phyloP scores from a whole-genome alignment of 441 rosid species.

The Rhodomyrtus psidioides region DNA sequence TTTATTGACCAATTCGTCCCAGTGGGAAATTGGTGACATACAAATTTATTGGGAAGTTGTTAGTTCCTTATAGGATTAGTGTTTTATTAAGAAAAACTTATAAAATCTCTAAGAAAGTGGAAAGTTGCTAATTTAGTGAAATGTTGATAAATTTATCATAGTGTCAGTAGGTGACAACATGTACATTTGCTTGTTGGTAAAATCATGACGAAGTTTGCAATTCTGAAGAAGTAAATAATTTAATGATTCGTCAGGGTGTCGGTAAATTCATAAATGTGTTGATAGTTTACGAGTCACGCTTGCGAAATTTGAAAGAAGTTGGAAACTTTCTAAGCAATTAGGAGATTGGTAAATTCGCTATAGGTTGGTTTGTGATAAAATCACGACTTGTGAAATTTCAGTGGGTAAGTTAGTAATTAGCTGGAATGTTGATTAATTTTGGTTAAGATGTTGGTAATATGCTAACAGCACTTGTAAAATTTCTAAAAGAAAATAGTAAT shows the following conservation, averaged over 20 bases:
- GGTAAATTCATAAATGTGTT: neutral
- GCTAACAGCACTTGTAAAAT: neutral
- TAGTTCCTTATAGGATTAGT: too few species aligned
- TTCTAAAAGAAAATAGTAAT: neutral
- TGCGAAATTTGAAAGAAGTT: neutral
- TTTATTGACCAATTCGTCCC: too few species aligned
- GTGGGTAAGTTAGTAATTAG: neutral
- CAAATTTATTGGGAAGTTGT: too few species aligned
- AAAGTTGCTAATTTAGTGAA: too few species aligned
- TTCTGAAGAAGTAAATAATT: neutral
- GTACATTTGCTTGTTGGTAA: neutral
- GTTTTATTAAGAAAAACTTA: too few species aligned
- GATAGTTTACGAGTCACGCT: neutral
- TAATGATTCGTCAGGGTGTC: neutral
- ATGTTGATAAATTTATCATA: neutral
- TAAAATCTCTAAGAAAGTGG: too few species aligned
- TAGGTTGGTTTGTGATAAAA: neutral
- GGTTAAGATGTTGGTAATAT: too few species aligned
- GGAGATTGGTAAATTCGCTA: neutral
- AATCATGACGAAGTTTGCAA: neutral
- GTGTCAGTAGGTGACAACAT: neutral
- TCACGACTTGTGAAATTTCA: neutral
- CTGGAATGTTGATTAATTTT: neutral
- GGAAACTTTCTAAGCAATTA: neutral
- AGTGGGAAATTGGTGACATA: too few species aligned